These are phyloP conservation scores for Diaporthe sp. DNA, from an alignment of 2,329 filamentous ascomycete genomes.

Conservation along the genomic window DNA sequence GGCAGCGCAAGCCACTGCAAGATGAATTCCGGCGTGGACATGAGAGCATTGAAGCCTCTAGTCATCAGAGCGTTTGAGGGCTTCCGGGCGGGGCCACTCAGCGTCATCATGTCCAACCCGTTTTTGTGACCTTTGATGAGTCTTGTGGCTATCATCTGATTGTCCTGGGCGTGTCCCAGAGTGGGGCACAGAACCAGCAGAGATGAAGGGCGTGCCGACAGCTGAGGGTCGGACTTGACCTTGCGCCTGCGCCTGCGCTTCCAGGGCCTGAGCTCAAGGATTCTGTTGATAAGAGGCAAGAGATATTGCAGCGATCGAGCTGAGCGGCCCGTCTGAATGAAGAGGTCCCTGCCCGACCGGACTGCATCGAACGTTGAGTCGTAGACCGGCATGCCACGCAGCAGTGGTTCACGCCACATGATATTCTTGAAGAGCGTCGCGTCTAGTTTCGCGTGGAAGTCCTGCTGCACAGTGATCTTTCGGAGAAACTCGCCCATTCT, in stretches of 20 bases:
- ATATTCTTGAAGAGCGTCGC: background rate
- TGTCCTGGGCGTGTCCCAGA: background rate
- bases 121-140: background rate
- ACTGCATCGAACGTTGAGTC: background rate
- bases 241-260: background rate
- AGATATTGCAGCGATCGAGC: background rate
- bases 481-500: background rate
- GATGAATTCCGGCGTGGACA: background rate
- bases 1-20: background rate
- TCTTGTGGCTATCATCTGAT: too few species aligned
- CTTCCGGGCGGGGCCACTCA: background rate
- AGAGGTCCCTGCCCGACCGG: background rate
- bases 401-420: background rate
- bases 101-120: background rate
- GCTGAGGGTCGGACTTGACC: background rate
- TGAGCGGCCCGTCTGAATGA: background rate
- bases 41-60: background rate
- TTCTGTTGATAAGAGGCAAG: background rate
- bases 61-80: background rate
- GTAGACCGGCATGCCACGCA: background rate
- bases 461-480: background rate
- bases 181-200: background rate
- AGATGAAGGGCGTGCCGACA: too few species aligned
- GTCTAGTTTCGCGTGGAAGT: background rate
- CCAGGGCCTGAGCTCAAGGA: background rate